phyloP scores from a whole-genome alignment of 495 filamentous ascomycete species.

The Aspergillus asperescens region DNA sequence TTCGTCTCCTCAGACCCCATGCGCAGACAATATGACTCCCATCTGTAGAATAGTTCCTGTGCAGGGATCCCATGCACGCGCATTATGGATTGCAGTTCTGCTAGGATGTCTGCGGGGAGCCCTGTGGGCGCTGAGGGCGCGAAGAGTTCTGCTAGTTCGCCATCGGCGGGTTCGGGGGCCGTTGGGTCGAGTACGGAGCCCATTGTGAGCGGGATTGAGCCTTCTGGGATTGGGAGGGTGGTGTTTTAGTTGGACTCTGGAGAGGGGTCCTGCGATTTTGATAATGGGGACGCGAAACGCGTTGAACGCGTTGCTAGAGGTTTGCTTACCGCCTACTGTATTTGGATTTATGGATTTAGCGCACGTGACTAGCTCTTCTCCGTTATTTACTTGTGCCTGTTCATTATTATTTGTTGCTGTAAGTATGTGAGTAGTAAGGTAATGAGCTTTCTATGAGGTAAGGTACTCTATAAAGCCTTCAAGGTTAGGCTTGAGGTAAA shows the following conservation, averaged over 20 bases:
- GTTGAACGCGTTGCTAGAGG: neutral
- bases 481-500: too few species aligned
- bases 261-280: too few species aligned
- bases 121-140: conserved; percentile 46
- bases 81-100: conserved; percentile 78
- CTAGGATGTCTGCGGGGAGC: conserved; percentile 64
- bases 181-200: neutral
- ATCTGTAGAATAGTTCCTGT: conserved; percentile 92
- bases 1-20: conserved; percentile 74
- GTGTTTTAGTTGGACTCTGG: too few species aligned
- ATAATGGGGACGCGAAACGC: too few species aligned
- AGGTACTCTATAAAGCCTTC: too few species aligned
- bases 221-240: too few species aligned
- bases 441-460: too few species aligned
- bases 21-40: conserved; percentile 94
- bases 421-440: too few species aligned
- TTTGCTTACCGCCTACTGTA: conserved; percentile 1
- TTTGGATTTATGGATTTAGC: neutral
- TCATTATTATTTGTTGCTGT: too few species aligned
- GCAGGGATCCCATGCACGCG: conserved; percentile 67
- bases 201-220: too few species aligned
- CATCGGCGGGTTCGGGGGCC: conserved; percentile 24
- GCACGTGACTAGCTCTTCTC: too few species aligned
- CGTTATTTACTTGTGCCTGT: too few species aligned
- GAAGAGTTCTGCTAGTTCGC: conserved; percentile 68